Evolutionary conservation across 2,329 filamentous ascomycete genomes (phyloP).

Genomic region (Chalara sp.): DNA sequence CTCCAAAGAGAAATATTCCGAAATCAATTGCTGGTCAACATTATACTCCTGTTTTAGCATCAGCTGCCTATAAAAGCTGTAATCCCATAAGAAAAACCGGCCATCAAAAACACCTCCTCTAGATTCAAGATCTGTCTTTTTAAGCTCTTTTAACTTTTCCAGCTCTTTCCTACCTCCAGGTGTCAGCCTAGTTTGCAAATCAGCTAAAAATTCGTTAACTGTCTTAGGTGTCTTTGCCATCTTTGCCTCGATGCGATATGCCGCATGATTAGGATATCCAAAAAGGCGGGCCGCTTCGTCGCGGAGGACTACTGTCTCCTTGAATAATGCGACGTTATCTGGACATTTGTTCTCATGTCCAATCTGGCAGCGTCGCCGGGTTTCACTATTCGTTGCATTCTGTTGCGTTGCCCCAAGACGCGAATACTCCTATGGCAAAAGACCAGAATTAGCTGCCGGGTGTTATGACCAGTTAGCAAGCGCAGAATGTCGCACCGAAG

Average conservation of each 20-base stretch:
- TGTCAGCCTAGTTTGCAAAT: background rate
- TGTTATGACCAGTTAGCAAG: background rate
- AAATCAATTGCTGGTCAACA: constrained; percentile 71
- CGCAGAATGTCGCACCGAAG: constrained; percentile 73
- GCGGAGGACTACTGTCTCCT: background rate
- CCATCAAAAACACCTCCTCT: background rate
- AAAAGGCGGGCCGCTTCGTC: background rate
- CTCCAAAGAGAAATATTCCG: constrained; percentile 75
- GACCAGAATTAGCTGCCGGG: background rate
- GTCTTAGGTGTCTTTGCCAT: background rate
- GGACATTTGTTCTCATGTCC: background rate
- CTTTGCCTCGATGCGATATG: constrained; percentile 16
- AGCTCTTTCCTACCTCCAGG: background rate
- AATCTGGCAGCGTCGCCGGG: background rate
- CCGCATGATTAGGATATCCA: background rate
- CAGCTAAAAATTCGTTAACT: background rate
- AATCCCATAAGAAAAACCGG: constrained; percentile 72
- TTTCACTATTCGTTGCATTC: background rate
- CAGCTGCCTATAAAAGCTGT: constrained; percentile 70
- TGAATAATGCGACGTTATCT: background rate
- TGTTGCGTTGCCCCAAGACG: background rate
- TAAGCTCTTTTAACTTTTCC: background rate
- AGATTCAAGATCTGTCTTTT: background rate
- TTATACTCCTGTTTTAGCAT: constrained; percentile 75
- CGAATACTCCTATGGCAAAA: background rate